Conservation (phyloP, 2,329 filamentous ascomycete species). For the Colletotrichum liriopes region DNA sequence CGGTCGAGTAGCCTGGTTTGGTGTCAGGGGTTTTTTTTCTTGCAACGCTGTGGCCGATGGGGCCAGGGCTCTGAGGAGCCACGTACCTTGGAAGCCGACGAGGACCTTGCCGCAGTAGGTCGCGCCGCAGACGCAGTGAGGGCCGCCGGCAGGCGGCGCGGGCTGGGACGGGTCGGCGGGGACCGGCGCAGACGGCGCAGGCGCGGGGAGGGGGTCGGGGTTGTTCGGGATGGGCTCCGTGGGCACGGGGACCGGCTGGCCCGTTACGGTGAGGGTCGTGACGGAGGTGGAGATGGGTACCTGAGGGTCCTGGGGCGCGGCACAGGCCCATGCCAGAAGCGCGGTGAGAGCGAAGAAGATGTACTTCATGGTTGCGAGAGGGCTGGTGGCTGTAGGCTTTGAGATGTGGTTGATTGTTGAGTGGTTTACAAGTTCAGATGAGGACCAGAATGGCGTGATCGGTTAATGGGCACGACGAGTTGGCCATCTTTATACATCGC, state of each 20-base stretch:
- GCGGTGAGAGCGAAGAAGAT: conserved; percentile 23
- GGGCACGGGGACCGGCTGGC: conserved; percentile 3
- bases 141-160: conserved; percentile 45
- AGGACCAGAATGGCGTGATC: conserved; percentile 20
- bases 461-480: not conserved
- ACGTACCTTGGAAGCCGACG: conserved; percentile 45
- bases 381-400: not conserved
- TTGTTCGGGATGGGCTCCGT: conserved; percentile 33
- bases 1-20: conserved; percentile 40
- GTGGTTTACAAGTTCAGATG: conserved; percentile 1
- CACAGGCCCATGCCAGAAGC: conserved; percentile 27
- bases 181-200: conserved; percentile 2
- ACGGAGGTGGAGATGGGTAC: conserved; percentile 20
- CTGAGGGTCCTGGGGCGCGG: conserved; percentile 34
- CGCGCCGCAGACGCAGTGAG: conserved; percentile 59
- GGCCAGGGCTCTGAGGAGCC: not conserved
- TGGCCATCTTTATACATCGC: conserved; percentile 30
- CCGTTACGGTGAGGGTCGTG: conserved; percentile 36
- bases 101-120: conserved; percentile 59
- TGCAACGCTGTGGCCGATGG: not conserved
- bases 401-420: not conserved
- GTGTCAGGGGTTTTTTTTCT: not conserved
- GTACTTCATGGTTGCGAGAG: conserved; percentile 19
- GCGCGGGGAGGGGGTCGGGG: conserved; percentile 19
- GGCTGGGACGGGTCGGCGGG: conserved; percentile 19